Conservation (phyloP, 2,329 filamentous ascomycete species). For the Trichoderma polysporum region DNA sequence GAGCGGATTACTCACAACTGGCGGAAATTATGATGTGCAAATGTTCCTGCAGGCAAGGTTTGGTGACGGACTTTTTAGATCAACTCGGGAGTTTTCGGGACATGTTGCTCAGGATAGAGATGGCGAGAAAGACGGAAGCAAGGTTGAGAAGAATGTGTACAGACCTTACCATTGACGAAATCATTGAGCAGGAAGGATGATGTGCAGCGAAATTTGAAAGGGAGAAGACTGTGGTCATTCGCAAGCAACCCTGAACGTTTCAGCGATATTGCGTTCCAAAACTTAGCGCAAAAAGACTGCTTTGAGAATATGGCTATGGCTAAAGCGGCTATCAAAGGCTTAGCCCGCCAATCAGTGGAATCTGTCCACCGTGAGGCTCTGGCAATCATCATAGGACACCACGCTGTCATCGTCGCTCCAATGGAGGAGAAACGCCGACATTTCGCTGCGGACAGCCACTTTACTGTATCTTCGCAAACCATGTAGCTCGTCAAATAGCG, state of each 20-base stretch:
- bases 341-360: neutral
- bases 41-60: neutral
- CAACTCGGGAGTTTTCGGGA: neutral
- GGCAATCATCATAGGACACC: neutral
- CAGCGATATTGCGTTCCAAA: too few species aligned
- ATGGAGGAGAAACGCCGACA: neutral
- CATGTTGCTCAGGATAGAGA: neutral
- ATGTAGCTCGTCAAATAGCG: neutral
- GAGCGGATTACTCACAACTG: neutral
- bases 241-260: neutral
- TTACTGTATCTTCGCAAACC: too few species aligned
- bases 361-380: neutral
- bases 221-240: neutral
- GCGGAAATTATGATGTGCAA: constrained; percentile 6
- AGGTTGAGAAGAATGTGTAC: neutral
- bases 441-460: neutral
- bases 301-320: too few species aligned
- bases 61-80: neutral
- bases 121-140: neutral
- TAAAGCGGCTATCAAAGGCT: too few species aligned
- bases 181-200: neutral
- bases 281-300: neutral
- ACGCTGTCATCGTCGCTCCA: neutral
- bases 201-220: neutral
- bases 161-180: neutral